Evolutionary conservation across 352 stramenopile genomes (phyloP), one percentile per base, ranked within the genome.

Genomic region (Globisporangium abappressorium): DNA sequence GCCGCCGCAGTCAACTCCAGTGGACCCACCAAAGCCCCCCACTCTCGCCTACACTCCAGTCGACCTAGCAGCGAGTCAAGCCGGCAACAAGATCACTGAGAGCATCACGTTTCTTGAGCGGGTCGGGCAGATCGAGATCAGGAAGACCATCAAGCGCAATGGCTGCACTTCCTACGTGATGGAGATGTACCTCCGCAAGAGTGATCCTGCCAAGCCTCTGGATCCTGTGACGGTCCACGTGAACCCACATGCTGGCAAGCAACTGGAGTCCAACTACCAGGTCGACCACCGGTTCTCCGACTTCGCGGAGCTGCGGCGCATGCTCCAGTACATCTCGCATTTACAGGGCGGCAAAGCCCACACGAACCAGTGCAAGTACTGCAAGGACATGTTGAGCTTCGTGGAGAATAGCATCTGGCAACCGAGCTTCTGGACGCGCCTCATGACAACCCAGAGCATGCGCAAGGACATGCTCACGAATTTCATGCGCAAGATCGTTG

Each of bases 201-300:
- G 11, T 7, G 34, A 38, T 1, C 22, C 57, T 34, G 36, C 8
- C 14, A 22, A 49, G 28, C 20, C 28, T 18, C 15, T 54, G 1
- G 62, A 62, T 20, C 15, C 15, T 6, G 5, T 68, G 24, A 36
- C 33, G 4, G 24, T 43, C n/a, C 51, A 62, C 34, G 18, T 38
- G 24, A 68, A 68, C 53, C 60, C 60, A 9, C 60, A 57, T 43
- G 47, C 24, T 1, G 60, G 60, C 18, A 57, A 65, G 47, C 34
- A 68, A 26, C 36, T 57, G 11, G 62, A 61, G 46, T 61, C 67
- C n/a, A 64, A 72, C 47, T 72, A 69, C 57, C 61, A 72, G 24
- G 67, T 72, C 3, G 62, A 72, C 11, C 67, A 69, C 62, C 43
- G 47, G 15, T 69, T 65, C 47, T 22, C 26, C 22, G 61, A 62